phyloP scores from a whole-genome alignment of 1,284 basidiomycete genomes.

The Moesziomyces aphidis region DNA sequence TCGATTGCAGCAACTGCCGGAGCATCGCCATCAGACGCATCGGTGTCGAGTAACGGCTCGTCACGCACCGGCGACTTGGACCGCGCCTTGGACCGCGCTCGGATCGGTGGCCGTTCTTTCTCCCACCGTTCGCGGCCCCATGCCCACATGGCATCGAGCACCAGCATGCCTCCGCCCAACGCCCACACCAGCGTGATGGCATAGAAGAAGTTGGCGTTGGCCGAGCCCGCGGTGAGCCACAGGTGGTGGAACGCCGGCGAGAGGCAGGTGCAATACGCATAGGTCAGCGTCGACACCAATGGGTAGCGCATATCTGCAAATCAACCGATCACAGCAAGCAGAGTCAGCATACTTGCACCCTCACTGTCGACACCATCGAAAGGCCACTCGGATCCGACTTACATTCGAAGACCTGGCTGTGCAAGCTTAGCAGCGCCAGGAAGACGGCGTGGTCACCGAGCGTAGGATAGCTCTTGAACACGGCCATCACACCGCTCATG shows the following conservation, averaged over 20 bases:
- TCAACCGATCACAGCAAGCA: not conserved
- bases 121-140: conserved; percentile 64
- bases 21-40: not conserved
- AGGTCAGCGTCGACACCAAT: conserved; percentile 83
- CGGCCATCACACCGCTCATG: conserved; percentile 80
- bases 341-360: conserved; percentile 27
- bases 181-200: conserved; percentile 94
- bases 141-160: conserved; percentile 85
- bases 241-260: conserved; percentile 91
- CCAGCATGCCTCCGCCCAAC: conserved; percentile 82
- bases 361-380: too few relatives aligned
- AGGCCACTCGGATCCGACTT: conserved; percentile 61
- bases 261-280: conserved; percentile 85
- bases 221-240: conserved; percentile 91
- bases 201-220: conserved; percentile 99
- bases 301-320: conserved; percentile 84
- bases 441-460: conserved; percentile 89
- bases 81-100: conserved; percentile 1
- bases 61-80: conserved; percentile 3
- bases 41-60: conserved; percentile 16
- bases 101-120: conserved; percentile 40
- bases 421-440: conserved; percentile 81
- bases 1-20: not conserved
- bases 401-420: conserved; percentile 87
- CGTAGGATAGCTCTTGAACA: conserved; percentile 92